Conservation (phyloP, 768 basidiomycete species). For the Mycena olivaceomarginata region DNA sequence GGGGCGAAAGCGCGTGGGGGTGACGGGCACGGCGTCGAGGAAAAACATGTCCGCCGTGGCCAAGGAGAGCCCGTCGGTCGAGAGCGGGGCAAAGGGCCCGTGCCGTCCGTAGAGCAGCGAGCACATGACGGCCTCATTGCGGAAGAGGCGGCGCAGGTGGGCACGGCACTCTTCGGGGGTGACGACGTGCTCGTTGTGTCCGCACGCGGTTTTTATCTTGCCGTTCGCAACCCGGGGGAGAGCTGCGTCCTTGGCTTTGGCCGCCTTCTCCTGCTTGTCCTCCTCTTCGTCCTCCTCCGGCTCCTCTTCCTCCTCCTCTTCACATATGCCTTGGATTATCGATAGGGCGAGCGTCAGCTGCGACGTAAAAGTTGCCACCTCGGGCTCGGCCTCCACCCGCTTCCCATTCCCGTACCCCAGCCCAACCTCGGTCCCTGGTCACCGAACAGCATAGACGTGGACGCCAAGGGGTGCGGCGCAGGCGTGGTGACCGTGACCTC, state of each 20-base stretch:
- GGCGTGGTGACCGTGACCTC: too few relatives aligned
- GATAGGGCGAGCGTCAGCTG: conserved; percentile 78
- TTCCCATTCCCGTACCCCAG: too few relatives aligned
- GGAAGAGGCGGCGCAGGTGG: conserved; percentile 92
- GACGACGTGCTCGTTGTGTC: conserved; percentile 93
- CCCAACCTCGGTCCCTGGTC: too few relatives aligned
- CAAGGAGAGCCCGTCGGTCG: conserved; percentile 74
- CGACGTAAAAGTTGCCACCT: conserved; percentile 67
- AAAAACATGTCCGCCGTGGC: conserved; percentile 98
- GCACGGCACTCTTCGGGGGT: conserved; percentile 93
- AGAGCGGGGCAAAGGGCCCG: conserved; percentile 84
- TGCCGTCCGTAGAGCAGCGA: conserved; percentile 95
- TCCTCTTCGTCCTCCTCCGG: conserved; percentile 52
- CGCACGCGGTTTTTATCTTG: conserved; percentile 83
- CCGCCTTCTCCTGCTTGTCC: conserved; percentile 60
- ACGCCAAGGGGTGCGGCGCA: too few relatives aligned
- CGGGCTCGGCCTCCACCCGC: conserved; percentile 68
- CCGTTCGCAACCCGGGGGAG: conserved; percentile 86
- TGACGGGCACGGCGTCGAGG: conserved; percentile 92
- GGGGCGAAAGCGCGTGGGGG: conserved; percentile 97
- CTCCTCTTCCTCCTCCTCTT: conserved; percentile 56
- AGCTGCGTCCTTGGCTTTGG: conserved; percentile 58
- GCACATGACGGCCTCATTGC: conserved; percentile 88
- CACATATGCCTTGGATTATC: conserved; percentile 83
- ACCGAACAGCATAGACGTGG: too few relatives aligned